Conservation (phyloP, 805 yeast genomes). For the Blastobotrys americana region DNA sequence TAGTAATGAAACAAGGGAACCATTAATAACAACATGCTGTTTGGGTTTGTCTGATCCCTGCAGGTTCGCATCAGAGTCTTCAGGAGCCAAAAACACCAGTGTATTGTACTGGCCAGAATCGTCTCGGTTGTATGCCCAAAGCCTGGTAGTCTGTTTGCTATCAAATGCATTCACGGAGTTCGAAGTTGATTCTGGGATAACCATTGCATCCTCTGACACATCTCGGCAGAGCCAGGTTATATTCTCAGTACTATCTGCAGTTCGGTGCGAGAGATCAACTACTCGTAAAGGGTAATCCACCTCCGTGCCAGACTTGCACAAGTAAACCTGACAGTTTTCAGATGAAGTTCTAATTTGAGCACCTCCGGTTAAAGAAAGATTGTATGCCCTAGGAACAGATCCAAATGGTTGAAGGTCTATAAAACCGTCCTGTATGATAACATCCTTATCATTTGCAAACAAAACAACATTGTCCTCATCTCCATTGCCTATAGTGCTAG, state of each 20-base stretch:
- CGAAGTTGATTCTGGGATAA: neutral
- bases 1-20: neutral
- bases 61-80: neutral
- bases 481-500: too few species aligned
- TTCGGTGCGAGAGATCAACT: neutral
- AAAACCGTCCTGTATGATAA: neutral
- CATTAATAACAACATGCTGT: neutral
- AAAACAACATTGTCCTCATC: neutral
- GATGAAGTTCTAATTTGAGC: neutral
- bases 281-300: neutral
- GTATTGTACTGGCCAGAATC: neutral
- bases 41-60: neutral
- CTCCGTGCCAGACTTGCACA: neutral
- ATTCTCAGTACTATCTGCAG: neutral
- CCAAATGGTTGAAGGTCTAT: too few species aligned
- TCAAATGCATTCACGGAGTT: neutral
- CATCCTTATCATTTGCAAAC: neutral
- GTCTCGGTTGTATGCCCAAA: conserved; percentile 1
- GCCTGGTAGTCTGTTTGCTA: neutral
- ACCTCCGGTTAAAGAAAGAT: neutral
- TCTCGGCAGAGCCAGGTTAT: neutral
- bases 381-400: neutral
- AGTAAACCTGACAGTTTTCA: neutral
- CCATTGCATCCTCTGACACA: neutral
- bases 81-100: neutral